Conservation (phyloP, 2,329 filamentous ascomycete species). For the Ophiobolus disseminans region DNA sequence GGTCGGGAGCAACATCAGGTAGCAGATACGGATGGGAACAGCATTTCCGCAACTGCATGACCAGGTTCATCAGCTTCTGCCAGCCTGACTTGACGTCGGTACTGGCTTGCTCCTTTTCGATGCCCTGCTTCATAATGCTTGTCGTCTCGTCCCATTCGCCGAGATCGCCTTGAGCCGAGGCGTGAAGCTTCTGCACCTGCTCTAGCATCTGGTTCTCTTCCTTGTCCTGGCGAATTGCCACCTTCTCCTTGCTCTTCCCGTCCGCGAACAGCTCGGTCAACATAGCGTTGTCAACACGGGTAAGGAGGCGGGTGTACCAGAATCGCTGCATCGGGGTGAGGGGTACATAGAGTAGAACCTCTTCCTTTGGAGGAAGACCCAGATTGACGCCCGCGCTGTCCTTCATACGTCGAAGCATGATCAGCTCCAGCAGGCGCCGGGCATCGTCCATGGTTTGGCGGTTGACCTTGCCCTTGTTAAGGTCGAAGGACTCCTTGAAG, state of each 20-base stretch:
- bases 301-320: conserved; percentile 66
- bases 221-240: conserved; percentile 47
- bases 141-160: conserved; percentile 71
- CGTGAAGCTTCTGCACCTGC: conserved; percentile 38
- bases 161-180: not conserved
- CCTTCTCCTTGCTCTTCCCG: conserved; percentile 54
- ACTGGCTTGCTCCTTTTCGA: conserved; percentile 51
- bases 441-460: conserved; percentile 61
- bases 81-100: conserved; percentile 48
- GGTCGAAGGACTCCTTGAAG: conserved; percentile 65
- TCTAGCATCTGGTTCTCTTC: conserved; percentile 46
- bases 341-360: conserved; percentile 64
- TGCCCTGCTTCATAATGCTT: conserved; percentile 95
- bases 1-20: conserved; percentile 53
- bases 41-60: conserved; percentile 64
- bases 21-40: conserved; percentile 64
- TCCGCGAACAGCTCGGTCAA: conserved; percentile 61
- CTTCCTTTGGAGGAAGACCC: conserved; percentile 63
- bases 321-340: conserved; percentile 65
- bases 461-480: conserved; percentile 62
- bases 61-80: conserved; percentile 61
- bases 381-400: conserved; percentile 61
- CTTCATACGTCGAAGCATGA: conserved; percentile 68
- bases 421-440: conserved; percentile 60
- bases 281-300: conserved; percentile 59